Percentiles rank a stretch among this genome's conserved stretches.
Conservation (phyloP, 257 asterid genomes). For the Galeopsis tetrahit region DNA sequence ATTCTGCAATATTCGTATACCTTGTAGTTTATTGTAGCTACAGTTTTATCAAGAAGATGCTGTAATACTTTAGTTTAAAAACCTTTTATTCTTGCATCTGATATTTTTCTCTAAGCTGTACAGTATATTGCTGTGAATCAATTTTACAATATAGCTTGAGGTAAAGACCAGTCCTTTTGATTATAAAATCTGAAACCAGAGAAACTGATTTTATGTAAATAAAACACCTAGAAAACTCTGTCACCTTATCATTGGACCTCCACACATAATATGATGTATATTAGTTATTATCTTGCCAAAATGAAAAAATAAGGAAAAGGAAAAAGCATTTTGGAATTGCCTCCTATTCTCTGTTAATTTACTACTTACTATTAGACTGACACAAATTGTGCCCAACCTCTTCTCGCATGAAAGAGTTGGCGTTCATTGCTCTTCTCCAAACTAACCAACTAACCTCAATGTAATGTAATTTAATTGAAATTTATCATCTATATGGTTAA, state of each 20-base stretch:
- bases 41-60: constrained; percentile 4
- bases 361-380: neutral
- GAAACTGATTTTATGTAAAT: neutral
- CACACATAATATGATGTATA: constrained; percentile 12
- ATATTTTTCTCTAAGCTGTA: neutral
- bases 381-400: neutral
- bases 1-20: constrained; percentile 6
- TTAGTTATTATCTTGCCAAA: constrained; percentile 8
- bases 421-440: constrained; percentile 8
- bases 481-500: too few relatives aligned
- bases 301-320: neutral
- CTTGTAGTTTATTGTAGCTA: constrained; percentile 16
- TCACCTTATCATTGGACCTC: constrained; percentile 3
- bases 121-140: neutral
- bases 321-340: constrained; percentile 4
- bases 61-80: neutral
- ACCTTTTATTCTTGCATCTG: neutral
- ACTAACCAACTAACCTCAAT: too few relatives aligned
- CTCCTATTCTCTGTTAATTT: neutral
- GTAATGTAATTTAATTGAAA: too few relatives aligned
- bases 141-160: neutral
- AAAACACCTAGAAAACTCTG: neutral
- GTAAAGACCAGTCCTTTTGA: neutral
- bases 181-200: constrained; percentile 23
- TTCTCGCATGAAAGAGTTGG: neutral